Conservation (phyloP, 306 rosid species). For the Cicer pinnatifidum region DNA sequence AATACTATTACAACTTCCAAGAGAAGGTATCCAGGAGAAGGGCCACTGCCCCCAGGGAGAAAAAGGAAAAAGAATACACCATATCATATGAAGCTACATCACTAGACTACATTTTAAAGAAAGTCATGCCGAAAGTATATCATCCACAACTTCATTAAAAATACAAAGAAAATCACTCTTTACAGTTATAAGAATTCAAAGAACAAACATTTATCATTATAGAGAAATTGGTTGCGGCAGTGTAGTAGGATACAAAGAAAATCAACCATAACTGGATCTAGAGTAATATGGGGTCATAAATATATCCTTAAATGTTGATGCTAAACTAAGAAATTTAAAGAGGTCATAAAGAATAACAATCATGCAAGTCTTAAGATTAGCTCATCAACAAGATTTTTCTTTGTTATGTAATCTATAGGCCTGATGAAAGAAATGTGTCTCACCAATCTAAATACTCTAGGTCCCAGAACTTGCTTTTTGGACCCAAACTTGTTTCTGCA, state of each 20-base stretch:
- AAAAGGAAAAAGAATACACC: conserved; percentile 17
- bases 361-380: conserved; percentile 24
- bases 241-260: conserved; percentile 6
- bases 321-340: conserved; percentile 11
- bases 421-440: conserved; percentile 45
- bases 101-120: conserved; percentile 19
- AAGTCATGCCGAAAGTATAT: conserved; percentile 19
- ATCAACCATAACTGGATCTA: not conserved
- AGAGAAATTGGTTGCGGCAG: not conserved
- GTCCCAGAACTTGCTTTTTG: conserved; percentile 81
- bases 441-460: conserved; percentile 58
- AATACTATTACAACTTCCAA: conserved; percentile 27
- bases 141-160: conserved; percentile 32
- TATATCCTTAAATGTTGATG: not conserved
- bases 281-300: conserved; percentile 1
- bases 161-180: not conserved
- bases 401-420: conserved; percentile 35
- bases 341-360: conserved; percentile 32
- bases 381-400: conserved; percentile 40
- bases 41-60: not conserved
- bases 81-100: conserved; percentile 31
- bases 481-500: conserved; percentile 89
- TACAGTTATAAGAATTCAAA: conserved; percentile 15
- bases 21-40: not conserved
- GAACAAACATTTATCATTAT: not conserved